A percentile compares a stretch with the other conserved stretches of the same genome.
These are phyloP conservation scores for Trypanosoma scelopori DNA, from an alignment of 208 protist genomes.

Conservation along the genomic window DNA sequence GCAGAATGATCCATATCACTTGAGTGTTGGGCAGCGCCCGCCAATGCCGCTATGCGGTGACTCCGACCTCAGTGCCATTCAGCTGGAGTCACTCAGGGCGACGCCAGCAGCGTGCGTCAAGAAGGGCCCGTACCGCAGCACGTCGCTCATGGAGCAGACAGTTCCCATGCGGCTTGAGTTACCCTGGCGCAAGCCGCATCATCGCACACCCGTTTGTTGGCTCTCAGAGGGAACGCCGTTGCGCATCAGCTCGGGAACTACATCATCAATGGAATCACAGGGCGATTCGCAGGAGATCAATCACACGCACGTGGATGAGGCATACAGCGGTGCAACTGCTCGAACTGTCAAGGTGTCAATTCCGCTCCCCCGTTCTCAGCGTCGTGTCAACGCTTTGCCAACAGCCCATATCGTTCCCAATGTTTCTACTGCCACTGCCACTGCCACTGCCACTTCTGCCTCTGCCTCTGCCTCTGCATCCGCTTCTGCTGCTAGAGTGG, in stretches of 20 bases:
- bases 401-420: background rate
- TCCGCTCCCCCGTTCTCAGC: conserved; percentile 29
- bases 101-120: background rate
- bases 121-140: conserved; percentile 24
- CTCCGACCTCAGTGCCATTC: conserved; percentile 13
- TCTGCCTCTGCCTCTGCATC: background rate
- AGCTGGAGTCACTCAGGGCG: conserved; percentile 6
- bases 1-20: conserved; percentile 26
- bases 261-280: conserved; percentile 24
- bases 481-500: background rate
- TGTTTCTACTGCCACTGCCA: conserved; percentile 1
- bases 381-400: background rate
- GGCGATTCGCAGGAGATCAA: conserved; percentile 19
- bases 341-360: conserved; percentile 17
- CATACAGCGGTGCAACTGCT: conserved; percentile 1
- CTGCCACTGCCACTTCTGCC: background rate
- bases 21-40: conserved; percentile 13
- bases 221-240: background rate
- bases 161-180: conserved; percentile 6
- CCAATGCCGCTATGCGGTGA: conserved; percentile 24
- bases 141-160: conserved; percentile 11
- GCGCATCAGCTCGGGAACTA: conserved; percentile 10
- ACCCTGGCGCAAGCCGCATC: background rate
- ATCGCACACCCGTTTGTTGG: background rate
- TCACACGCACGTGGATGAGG: conserved; percentile 1